Conservation (phyloP, 1,139 yeast species). For the Meyerozyma carpophila region DNA sequence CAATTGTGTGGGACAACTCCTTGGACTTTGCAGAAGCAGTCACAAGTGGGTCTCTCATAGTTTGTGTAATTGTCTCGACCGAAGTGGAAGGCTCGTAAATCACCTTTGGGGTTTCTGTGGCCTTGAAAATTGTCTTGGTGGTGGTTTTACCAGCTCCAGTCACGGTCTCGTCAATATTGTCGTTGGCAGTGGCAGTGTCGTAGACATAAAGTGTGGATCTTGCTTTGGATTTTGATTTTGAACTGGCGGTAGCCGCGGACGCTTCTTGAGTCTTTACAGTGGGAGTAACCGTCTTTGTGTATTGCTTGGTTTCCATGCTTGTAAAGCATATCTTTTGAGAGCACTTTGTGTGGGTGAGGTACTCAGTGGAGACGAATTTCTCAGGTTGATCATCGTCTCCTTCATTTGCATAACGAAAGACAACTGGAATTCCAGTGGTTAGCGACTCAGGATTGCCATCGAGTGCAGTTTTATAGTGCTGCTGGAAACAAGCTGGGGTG, state of each 20-base stretch:
- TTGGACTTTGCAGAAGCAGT: conserved; percentile 17
- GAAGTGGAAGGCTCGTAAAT: conserved; percentile 14
- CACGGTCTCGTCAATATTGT: conserved; percentile 1
- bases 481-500: conserved; percentile 24
- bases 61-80: conserved; percentile 14
- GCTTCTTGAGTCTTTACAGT: neutral
- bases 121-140: conserved; percentile 21
- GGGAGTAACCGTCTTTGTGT: neutral
- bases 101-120: conserved; percentile 19
- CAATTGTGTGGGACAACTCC: conserved; percentile 9
- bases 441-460: conserved; percentile 17
- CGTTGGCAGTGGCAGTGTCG: conserved; percentile 6
- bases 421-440: conserved; percentile 27
- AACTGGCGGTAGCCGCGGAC: neutral
- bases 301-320: neutral
- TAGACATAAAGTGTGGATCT: conserved; percentile 8
- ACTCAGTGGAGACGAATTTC: neutral
- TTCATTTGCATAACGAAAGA: conserved; percentile 24
- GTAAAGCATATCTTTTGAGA: neutral
- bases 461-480: conserved; percentile 17
- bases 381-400: conserved; percentile 1
- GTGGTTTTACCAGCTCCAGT: conserved; percentile 13
- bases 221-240: conserved; percentile 1
- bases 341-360: neutral
- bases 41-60: conserved; percentile 23